Evolutionary conservation across 2,329 filamentous ascomycete genomes (phyloP), one percentile per base, ranked within the genome.

Genomic region (Claviceps paspali): DNA sequence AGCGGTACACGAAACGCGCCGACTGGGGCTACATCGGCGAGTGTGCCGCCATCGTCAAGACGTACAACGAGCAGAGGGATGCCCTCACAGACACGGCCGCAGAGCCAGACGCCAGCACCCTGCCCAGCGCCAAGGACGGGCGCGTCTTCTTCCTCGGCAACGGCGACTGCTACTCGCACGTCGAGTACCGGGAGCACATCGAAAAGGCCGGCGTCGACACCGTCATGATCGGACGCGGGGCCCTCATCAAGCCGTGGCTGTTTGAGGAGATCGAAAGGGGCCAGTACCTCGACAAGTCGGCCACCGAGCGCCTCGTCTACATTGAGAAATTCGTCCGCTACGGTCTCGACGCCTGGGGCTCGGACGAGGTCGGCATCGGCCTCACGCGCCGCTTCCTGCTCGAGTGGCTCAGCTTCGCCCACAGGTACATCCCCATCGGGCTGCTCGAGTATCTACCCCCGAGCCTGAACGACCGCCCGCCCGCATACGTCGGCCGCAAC

Each of bases 191-290:
- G 44, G 64, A 77, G 40, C 78, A 91, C 51, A 66, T 96, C 28
- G 68, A 79, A 33, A 72, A 88, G 41, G 72, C 83, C 26, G 73
- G 75, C 33, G 86, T 96, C 32, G 88, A 96, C 62, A 77, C 77
- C n/a, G 82, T 94, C 53, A 96, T 98, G 91, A 76, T 96, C 43
- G 91, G 79, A n/a, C 82, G 91, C 42, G 91, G 91, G 39, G 91
- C 91, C 8, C 71, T 98, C 41, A 84, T 96, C 62, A 98, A 98
- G 63, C 91, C 91, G 1, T 98, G 91, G 91, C 68, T 98, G 44
- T 98, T 96, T 53, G 91, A 98, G 59, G 91, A 98, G 60, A 96
- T 98, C 38, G 75, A 83, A 47, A 73, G 77, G 44, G 82, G 82
- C 5, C 91, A 96, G 59, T 95, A 96, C 54, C 73, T 98, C 28